Base-by-base conservation (phyloP, 164 flowering plant genomes). In the Vitis cinerea region DNA sequence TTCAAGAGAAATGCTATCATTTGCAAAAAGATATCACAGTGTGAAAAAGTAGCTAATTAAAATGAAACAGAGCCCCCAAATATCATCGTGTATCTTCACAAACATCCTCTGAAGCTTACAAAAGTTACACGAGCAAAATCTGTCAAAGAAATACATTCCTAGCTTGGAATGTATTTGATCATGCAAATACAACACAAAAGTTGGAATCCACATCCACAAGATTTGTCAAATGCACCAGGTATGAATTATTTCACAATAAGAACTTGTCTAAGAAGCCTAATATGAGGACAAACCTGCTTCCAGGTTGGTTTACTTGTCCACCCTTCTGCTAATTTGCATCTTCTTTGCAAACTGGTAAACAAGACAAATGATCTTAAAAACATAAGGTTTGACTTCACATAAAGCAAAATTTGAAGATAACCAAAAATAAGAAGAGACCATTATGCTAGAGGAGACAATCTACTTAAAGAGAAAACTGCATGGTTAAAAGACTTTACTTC, bases 271-370 rank as follows among this genome's bases (percentile, higher is more conserved):
- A 47, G 17, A 37, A 29, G 2, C 15, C 12, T 11, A 29, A 55
- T 16, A 30, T 57, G 50, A 57, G 58, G 75, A 70, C 80, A 55
- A 8, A 92, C 99, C 94, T 93, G 97, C 81, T 95, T 95, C 99
- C 99, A 95, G 50, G 84, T 75, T 50, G 99, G 94, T 72, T 86
- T 93, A 64, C 64, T 75, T 69, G 65, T 79, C 91, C 99, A 88
- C 48, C 88, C 94, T 67, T 89, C 83, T 16, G 90, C 79, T 76
- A 95, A 71, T 71, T 83, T 87, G 67, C 60, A 80, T 80, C 90
- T 84, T 84, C 92, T 84, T 77, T 95, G 97, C 71, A 89, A 80
- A 84, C 99, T 95, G 85, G 52, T 19, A 76, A 10, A 78, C 72
- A 84, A 15, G 76, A 57, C 50, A 80, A 49, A 70, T 59, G 48